Evolutionary conservation across 768 basidiomycete species (phyloP), one percentile per base, ranked within the genome.

Genomic region (Kwoniella europaea): DNA sequence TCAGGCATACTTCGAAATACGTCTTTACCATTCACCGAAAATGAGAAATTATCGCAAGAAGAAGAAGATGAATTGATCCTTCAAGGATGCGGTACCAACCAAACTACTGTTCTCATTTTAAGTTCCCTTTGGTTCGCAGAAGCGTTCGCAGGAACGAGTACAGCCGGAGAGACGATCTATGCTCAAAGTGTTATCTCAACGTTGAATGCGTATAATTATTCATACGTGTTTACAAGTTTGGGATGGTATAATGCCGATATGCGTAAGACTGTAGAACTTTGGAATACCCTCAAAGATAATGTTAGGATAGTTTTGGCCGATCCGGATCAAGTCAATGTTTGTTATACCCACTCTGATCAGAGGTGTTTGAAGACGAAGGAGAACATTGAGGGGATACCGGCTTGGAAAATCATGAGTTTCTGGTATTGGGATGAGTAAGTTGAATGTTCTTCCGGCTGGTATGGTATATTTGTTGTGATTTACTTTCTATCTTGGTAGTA

Each of bases 161-260:
- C 68, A 42, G 61, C 71, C 13, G 76, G 75, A 3, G 76, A 77
- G 46, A 52, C 73, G 10, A 69, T 78, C 59, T 77, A 75, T 50
- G 79, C 79, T 16, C 72, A 77, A 69, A 72, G 72, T 15, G 63
- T 77, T 27, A 79, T 81, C 20, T 72, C 72, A 10, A 71, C 79
- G 4, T 72, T 81, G 24, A 76, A 79, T 57, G 72, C 67, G 15
- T 58, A 69, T 56, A 69, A 69, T 15, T 81, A 81, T 53, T 56
- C 72, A 13, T 79, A 77, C 53, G 68, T 79, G 44, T 81, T 81
- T 69, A 71, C 65, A 22, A 73, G 69, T 22, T 68, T 79, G 4
- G 79, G 79, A 35, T 81, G 79, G 79, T 77, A 65, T 60, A 81
- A 81, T 62, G 44, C 68, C 20, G 78, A 81, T 61, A 77, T 79